These are phyloP conservation scores for Didymella exigua DNA, from an alignment of 2,329 filamentous ascomycete species.

Conservation along the genomic window DNA sequence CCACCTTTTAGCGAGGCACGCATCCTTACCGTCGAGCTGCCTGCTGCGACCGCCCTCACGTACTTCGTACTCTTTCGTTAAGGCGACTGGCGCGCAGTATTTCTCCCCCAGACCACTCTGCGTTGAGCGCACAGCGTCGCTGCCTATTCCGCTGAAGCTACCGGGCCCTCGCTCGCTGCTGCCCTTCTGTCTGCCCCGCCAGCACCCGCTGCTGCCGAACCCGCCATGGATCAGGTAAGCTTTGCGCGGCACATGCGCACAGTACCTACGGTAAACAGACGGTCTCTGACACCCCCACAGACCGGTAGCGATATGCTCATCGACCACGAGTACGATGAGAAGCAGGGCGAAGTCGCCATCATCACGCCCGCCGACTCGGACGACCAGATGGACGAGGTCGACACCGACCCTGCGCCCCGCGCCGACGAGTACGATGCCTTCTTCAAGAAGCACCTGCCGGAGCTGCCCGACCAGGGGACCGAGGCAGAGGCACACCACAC, in stretches of 20 bases:
- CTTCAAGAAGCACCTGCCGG: slow-evolving; percentile 76
- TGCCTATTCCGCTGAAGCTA: not conserved
- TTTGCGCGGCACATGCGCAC: slow-evolving; percentile 9
- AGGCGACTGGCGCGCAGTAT: slow-evolving; percentile 30
- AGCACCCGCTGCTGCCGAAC: slow-evolving; percentile 24
- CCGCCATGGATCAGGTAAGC: slow-evolving; percentile 49
- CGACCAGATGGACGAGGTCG: slow-evolving; percentile 62
- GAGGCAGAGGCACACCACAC: slow-evolving; percentile 77
- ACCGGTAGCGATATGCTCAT: slow-evolving; percentile 68
- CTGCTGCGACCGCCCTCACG: slow-evolving; percentile 23
- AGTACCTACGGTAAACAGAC: not conserved
- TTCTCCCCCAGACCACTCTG: not conserved
- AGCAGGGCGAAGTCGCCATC: slow-evolving; percentile 65
- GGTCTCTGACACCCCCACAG: slow-evolving; percentile 43
- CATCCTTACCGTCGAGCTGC: slow-evolving; percentile 25
- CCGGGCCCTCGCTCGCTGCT: slow-evolving; percentile 12
- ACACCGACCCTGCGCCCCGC: slow-evolving; percentile 58
- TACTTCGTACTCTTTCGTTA: slow-evolving; percentile 18
- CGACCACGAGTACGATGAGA: slow-evolving; percentile 67
- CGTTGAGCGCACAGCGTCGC: slow-evolving; percentile 15
- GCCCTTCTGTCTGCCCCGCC: slow-evolving; percentile 17
- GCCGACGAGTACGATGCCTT: slow-evolving; percentile 78
- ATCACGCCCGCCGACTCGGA: slow-evolving; percentile 63
- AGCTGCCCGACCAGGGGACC: slow-evolving; percentile 78
- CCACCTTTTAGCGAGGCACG: slow-evolving; percentile 46